Base-by-base conservation (phyloP, 352 stramenopile species). In the Globisporangium recalcitrans region DNA sequence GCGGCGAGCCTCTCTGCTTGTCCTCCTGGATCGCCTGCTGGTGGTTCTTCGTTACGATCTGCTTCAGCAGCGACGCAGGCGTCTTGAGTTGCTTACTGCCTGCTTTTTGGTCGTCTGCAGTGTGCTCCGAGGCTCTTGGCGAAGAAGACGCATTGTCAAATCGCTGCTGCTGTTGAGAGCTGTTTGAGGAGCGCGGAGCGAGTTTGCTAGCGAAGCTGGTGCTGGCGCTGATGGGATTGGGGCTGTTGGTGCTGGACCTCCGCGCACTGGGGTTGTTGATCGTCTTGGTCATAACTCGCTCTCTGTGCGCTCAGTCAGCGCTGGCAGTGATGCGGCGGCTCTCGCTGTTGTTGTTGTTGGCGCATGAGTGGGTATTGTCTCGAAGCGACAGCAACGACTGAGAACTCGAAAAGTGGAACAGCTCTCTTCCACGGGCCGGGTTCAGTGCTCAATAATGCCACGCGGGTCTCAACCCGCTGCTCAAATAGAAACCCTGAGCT, bases 1-100 rank as follows among this genome's bases (percentile, higher is more conserved):
- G 42, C n/a, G 36, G 52, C 16, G 38, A 53, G 2, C 26, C 52
- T 36, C 34, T 34, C 29, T 65, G 51, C 29, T 52, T 62, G 16
- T 53, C 38, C 32, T 60, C 49, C 3, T 22, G 6, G 32, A 51
- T 49, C 32, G 51, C 38, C 57, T 51, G 48, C 16, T 52, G 52
- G 24, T 70, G 62, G 11, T 60, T 65, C 49, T 77, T 81, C 32
- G 31, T 56, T 5, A 80, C 42, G 42, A 82, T 56, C 42, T 65
- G 69, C 64, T 77, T 79, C 40, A 79, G 70, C 52, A 81, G 48
- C 34, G 75, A 77, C 13, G 69, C 60, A 26, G 71, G 58, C 4
- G 14, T 31, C 36, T 64, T 61, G n/a, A 8, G 27, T n/a, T 34
- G 29, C 5, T 48, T 60, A 32, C 6, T 52, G 58, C 1, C 61